Conservation (phyloP, 257 asterid species). For the Haberlea rhodopensis region DNA sequence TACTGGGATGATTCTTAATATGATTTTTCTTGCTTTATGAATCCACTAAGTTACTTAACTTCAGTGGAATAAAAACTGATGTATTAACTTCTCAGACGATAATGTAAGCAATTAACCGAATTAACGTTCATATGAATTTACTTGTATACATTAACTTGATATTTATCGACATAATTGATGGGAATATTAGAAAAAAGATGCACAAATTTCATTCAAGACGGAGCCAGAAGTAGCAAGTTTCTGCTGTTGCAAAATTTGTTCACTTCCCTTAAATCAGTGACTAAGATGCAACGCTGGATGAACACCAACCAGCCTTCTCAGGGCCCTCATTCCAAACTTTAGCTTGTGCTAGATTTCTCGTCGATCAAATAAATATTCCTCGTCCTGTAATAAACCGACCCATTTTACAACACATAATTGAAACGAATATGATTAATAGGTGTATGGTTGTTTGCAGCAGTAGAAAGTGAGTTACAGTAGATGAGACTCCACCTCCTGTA, state of each 20-base stretch:
- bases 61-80: not conserved
- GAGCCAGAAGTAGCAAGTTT: conserved; percentile 17
- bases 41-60: too few relatives aligned
- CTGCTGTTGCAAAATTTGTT: conserved; percentile 5
- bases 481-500: conserved; percentile 27
- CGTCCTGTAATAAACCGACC: conserved; percentile 8
- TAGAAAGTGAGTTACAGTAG: conserved; percentile 33
- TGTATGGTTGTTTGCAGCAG: not conserved
- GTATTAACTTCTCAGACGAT: not conserved
- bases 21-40: not conserved
- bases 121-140: not conserved
- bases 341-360: not conserved
- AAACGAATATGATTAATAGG: conserved; percentile 1
- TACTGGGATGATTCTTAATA: not conserved
- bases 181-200: conserved; percentile 9
- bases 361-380: not conserved
- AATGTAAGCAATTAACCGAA: too few relatives aligned
- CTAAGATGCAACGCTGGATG: not conserved
- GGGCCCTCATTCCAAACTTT: not conserved
- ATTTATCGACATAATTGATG: conserved; percentile 1
- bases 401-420: not conserved
- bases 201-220: conserved; percentile 18
- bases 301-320: conserved; percentile 12
- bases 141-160: not conserved
- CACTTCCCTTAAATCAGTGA: conserved; percentile 14